Base-by-base conservation (phyloP, 2,329 filamentous ascomycete species). In the Fusarium circinatum region DNA sequence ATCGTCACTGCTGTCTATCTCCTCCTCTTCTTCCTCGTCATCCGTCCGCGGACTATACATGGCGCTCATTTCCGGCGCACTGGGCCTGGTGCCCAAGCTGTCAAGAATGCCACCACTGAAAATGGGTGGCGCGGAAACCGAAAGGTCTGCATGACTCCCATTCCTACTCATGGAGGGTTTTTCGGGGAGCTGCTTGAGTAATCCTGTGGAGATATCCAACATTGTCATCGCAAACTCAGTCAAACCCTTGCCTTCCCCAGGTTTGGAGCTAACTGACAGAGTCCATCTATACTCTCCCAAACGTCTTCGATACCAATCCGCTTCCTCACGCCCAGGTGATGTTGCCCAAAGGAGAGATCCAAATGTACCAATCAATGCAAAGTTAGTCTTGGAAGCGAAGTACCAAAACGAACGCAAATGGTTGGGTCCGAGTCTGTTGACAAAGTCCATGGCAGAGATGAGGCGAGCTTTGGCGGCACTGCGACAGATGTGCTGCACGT, bases 361-460 rank as follows among this genome's bases (percentile, higher is more conserved):
- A 80, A 98, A 98, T 0, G 95, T 98, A 62, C 95, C 95, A 78
- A 98, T 98, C 17, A 98, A 87, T 0, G 96, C 95, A 83, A 98
- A 98, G 83, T 98, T 98, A 42, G 93, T 93, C 78, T 94, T 94
- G 45, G 92, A 94, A 5, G 93, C 91, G 79, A 95, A 96, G 80
- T 93, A 95, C 96, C 96, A 98, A 83, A 98, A 98, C 0, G 94
- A 90, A n/a, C 92, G 91, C 36, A 98, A 88, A 78, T 98, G 95
- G 41, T 92, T 90, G 1, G 94, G 94, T 49, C 93, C 94, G 38
- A 98, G 89, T 1, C 96, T 92, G 83, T 98, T 98, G 77, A 98
- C 95, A 82, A 98, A 98, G 81, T 98, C 96, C 93, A 98, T 97
- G 73, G 95, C 95, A 28, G 94, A 97, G 79, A 98, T 98, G 39